These are phyloP conservation scores for Macrocybe gigantea DNA, from an alignment of 768 basidiomycete genomes.

Conservation along the genomic window DNA sequence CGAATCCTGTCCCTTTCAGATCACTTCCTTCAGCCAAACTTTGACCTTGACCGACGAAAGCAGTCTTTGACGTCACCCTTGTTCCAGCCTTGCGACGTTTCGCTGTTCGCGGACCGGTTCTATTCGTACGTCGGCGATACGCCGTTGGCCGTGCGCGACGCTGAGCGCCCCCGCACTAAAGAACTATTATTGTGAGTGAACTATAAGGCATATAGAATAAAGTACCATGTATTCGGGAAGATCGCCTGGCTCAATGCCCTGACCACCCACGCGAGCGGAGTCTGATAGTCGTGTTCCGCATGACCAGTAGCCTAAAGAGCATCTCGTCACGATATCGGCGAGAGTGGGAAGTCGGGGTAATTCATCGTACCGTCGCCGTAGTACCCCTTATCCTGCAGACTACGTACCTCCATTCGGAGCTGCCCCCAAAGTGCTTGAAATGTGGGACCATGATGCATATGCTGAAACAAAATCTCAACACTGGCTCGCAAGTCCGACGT, in stretches of 20 bases:
- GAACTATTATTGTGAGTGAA: not conserved
- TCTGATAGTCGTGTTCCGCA: constrained; percentile 67
- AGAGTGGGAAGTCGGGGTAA: not conserved
- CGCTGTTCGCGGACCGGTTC: constrained; percentile 53
- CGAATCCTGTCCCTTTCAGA: constrained; percentile 45
- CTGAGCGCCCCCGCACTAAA: constrained; percentile 78
- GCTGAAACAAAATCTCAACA: constrained; percentile 31
- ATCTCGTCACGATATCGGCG: not conserved
- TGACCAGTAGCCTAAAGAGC: constrained; percentile 69
- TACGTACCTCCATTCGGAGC: constrained; percentile 58
- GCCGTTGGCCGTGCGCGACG: constrained; percentile 50
- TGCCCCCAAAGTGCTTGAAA: constrained; percentile 74
- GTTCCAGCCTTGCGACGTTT: constrained; percentile 70
- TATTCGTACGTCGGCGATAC: constrained; percentile 33
- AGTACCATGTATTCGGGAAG: constrained; percentile 75
- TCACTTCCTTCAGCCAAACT: constrained; percentile 23
- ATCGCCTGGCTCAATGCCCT: constrained; percentile 47
- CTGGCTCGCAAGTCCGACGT: not conserved
- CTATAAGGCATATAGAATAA: not conserved
- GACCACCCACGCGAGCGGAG: constrained; percentile 46
- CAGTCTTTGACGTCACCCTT: constrained; percentile 55
- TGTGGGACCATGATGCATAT: constrained; percentile 73
- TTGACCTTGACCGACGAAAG: constrained; percentile 50
- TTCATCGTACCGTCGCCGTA: constrained; percentile 66
- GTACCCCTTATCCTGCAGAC: constrained; percentile 70